These are phyloP conservation scores for Suillus luteus DNA, from an alignment of 768 basidiomycete genomes.

Conservation along the genomic window DNA sequence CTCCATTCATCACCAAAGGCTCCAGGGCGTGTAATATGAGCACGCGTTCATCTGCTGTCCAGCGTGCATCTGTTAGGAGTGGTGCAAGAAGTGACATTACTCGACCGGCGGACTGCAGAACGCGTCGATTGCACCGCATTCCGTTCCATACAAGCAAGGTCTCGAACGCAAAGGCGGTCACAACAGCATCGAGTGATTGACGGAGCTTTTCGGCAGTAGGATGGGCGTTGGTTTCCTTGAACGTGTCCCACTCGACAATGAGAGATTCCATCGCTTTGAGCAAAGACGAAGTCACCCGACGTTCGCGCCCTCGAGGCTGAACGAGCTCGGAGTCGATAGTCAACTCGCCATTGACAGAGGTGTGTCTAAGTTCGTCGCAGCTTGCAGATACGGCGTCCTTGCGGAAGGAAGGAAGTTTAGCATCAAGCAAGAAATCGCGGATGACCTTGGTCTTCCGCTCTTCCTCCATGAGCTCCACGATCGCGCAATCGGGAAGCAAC, in stretches of 20 bases:
- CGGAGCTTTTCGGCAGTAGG: slow-evolving; percentile 67
- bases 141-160: slow-evolving; percentile 66
- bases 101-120: slow-evolving; percentile 66
- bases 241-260: slow-evolving; percentile 48
- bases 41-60: slow-evolving; percentile 65
- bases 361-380: background rate
- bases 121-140: slow-evolving; percentile 54
- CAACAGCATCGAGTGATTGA: slow-evolving; percentile 66
- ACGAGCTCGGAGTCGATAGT: slow-evolving; percentile 34
- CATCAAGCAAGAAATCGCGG: slow-evolving; percentile 68
- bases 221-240: slow-evolving; percentile 34
- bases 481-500: slow-evolving; percentile 68
- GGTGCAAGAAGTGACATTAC: slow-evolving; percentile 46
- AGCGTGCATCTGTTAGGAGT: slow-evolving; percentile 41
- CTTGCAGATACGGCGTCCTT: slow-evolving; percentile 11
- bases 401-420: slow-evolving; percentile 53
- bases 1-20: slow-evolving; percentile 53
- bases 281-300: slow-evolving; percentile 62
- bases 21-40: slow-evolving; percentile 67
- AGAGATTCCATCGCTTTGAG: slow-evolving; percentile 61
- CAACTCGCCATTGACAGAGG: background rate
- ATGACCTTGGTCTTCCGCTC: slow-evolving; percentile 60
- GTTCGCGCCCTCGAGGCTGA: slow-evolving; percentile 59
- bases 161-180: slow-evolving; percentile 71
- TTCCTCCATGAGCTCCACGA: slow-evolving; percentile 62